Conservation (phyloP, 2,329 filamentous ascomycete genomes). For the Nemania sp. region DNA sequence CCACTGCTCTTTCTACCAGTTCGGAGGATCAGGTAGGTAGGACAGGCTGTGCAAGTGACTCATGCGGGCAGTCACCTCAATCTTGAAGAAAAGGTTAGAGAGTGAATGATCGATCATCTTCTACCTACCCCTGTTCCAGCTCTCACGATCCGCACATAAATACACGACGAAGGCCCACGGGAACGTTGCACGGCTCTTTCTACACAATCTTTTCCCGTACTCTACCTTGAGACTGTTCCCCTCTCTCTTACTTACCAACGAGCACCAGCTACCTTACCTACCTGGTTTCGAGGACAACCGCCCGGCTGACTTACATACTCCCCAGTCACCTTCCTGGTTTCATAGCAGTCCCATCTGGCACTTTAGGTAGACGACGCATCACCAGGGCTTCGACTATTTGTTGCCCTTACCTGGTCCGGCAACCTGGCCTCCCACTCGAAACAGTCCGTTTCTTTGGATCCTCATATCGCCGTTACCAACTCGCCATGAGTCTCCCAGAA, state of each 20-base stretch:
- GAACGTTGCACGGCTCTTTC: too few relatives aligned
- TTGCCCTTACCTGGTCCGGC: background rate
- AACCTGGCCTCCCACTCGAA: background rate
- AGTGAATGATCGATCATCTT: background rate
- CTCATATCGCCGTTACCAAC: conserved; percentile 11
- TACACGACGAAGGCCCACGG: background rate
- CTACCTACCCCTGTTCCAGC: background rate
- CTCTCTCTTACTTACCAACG: background rate
- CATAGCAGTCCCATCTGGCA: background rate
- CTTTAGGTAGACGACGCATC: background rate
- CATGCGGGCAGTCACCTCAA: conserved; percentile 28
- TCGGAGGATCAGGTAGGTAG: background rate
- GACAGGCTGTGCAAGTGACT: conserved; percentile 24
- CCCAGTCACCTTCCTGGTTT: background rate
- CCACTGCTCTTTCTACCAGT: too few relatives aligned
- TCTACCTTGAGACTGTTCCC: background rate
- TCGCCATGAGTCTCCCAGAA: conserved; percentile 43
- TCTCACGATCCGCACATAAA: background rate
- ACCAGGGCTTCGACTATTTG: background rate
- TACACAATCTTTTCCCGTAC: background rate
- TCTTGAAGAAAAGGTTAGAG: conserved; percentile 7
- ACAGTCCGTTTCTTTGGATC: background rate
- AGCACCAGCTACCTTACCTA: background rate
- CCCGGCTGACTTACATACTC: conserved; percentile 11
- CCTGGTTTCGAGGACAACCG: background rate